A percentile compares a stretch with the other conserved stretches of the same genome.
These are phyloP conservation scores for Protoeuglena noctilucae DNA, from an alignment of 139 green algal species.

Conservation along the genomic window DNA sequence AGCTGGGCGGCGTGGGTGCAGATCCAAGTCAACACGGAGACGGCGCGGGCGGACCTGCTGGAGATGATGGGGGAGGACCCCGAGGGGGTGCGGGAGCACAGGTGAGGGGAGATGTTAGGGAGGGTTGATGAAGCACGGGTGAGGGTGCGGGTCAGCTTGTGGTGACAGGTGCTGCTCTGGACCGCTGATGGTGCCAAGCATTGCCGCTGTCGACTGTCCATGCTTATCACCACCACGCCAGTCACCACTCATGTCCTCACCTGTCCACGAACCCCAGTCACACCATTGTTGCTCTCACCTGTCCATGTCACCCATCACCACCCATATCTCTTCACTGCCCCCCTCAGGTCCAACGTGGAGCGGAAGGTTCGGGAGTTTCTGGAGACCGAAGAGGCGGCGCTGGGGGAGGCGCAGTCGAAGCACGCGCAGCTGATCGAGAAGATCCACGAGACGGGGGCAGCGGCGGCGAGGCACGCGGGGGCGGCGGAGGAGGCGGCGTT, in stretches of 20 bases:
- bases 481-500: background rate
- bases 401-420: background rate
- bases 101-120: too few relatives aligned
- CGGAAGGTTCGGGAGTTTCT: background rate
- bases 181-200: too few relatives aligned
- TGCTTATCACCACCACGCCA: too few relatives aligned
- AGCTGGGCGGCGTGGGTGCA: background rate
- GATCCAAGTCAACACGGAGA: background rate
- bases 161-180: too few relatives aligned
- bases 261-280: too few relatives aligned
- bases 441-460: background rate
- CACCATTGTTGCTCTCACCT: too few relatives aligned
- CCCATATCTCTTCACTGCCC: too few relatives aligned
- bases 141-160: too few relatives aligned
- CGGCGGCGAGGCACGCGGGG: background rate
- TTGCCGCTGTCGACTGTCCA: too few relatives aligned
- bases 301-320: too few relatives aligned
- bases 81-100: background rate
- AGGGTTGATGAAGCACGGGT: too few relatives aligned
- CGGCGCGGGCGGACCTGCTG: background rate
- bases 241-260: too few relatives aligned
- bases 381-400: background rate
- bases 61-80: background rate
- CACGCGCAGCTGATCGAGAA: background rate
- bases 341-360: background rate